Conservation (phyloP, 176 grass and related monocot species). For the Cymbopogon citratus region DNA sequence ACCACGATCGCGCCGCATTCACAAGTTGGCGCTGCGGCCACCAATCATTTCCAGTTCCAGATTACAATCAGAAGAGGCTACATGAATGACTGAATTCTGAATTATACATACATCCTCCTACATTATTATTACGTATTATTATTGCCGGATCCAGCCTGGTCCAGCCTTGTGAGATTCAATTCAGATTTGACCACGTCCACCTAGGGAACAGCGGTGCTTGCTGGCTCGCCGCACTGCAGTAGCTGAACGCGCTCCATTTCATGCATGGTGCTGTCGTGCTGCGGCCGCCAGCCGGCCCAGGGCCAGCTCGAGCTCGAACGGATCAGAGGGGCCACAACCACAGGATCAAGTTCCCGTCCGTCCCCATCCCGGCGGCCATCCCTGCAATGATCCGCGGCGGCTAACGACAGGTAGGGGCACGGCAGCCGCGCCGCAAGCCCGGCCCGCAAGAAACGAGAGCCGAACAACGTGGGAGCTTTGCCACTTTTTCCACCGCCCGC, state of each 20-base stretch:
- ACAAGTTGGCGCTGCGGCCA: neutral
- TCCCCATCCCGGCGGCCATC: neutral
- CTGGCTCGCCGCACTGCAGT: neutral
- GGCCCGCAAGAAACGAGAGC: neutral
- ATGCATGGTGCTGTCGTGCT: neutral
- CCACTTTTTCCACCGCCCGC: constrained; percentile 6
- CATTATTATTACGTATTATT: neutral
- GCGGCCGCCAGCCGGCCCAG: no score
- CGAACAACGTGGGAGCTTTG: constrained; percentile 20
- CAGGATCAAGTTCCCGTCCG: neutral
- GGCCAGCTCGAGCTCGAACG: neutral
- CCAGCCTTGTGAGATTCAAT: constrained; percentile 6
- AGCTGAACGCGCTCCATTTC: neutral
- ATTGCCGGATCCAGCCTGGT: constrained; percentile 13
- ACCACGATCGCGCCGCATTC: neutral
- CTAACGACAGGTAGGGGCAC: neutral
- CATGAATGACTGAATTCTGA: neutral
- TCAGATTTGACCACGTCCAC: neutral
- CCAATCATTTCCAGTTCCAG: neutral
- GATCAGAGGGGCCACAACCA: neutral
- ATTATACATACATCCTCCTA: neutral
- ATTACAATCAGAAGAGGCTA: neutral
- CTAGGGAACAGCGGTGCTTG: neutral
- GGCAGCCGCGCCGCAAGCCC: neutral
- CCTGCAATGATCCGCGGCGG: neutral